A percentile compares a stretch with the other conserved stretches of the same genome.
Conservation (phyloP, 805 yeast species). For the Starmerella scarabaei region DNA sequence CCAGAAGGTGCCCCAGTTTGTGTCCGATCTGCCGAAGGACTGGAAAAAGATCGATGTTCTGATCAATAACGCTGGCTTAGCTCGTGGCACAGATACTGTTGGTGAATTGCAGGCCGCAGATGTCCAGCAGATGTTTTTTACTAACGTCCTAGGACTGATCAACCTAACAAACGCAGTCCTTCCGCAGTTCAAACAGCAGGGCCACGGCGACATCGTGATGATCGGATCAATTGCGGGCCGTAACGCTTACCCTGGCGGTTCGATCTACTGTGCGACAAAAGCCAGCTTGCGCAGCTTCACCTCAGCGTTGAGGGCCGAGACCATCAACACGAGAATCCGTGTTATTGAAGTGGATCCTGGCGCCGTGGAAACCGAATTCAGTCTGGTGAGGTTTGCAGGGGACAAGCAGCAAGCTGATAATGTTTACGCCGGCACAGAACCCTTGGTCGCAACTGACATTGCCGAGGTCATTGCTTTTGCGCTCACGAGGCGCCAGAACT, state of each 20-base stretch:
- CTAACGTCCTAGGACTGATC: conserved; percentile 80
- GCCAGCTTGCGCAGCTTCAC: conserved; percentile 49
- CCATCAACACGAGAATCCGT: conserved; percentile 54
- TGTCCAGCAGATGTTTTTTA: conserved; percentile 61
- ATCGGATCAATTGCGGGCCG: conserved; percentile 61
- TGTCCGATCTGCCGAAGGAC: conserved; percentile 40
- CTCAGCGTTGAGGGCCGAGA: conserved; percentile 54
- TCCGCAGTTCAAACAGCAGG: conserved; percentile 54
- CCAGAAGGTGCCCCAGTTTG: conserved; percentile 39
- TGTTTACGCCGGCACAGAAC: conserved; percentile 55
- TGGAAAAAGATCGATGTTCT: conserved; percentile 47
- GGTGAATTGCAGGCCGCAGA: conserved; percentile 57
- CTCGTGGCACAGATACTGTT: conserved; percentile 63
- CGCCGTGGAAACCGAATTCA: conserved; percentile 67
- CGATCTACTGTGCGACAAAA: conserved; percentile 59
- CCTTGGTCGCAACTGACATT: conserved; percentile 59
- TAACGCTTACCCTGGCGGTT: conserved; percentile 58
- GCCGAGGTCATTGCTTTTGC: conserved; percentile 63
- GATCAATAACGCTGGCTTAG: conserved; percentile 55
- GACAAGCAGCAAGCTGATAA: conserved; percentile 47
- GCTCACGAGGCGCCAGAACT: conserved; percentile 52
- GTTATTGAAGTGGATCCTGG: conserved; percentile 70
- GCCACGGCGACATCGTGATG: conserved; percentile 49
- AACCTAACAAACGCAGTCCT: conserved; percentile 70
- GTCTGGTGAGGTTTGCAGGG: conserved; percentile 50